These are phyloP conservation scores for Heterobasidion parviporum DNA, from an alignment of 1,284 basidiomycete species.

Conservation along the genomic window DNA sequence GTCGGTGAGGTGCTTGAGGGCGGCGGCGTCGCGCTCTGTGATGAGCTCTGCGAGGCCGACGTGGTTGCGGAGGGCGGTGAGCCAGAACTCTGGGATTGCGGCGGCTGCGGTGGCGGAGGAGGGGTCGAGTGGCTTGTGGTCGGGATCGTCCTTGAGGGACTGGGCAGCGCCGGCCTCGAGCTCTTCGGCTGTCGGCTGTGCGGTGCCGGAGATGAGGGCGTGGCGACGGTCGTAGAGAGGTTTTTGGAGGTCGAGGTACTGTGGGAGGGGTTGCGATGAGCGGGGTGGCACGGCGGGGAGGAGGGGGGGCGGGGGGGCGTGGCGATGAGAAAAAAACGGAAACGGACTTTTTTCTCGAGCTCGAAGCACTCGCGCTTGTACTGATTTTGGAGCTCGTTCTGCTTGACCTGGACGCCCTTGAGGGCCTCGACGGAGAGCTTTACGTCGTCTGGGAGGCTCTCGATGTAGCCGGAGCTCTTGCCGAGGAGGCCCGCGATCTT, in stretches of 20 bases:
- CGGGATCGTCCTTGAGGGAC: constrained; percentile 61
- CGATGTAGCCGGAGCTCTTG: constrained; percentile 80
- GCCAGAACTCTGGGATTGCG: constrained; percentile 96
- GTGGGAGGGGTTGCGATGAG: constrained; percentile 4
- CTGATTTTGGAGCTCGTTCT: constrained; percentile 88
- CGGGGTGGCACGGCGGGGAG: not conserved
- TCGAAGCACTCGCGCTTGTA: constrained; percentile 97
- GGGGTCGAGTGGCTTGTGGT: constrained; percentile 48
- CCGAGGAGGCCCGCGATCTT: constrained; percentile 67
- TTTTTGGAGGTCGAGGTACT: constrained; percentile 82
- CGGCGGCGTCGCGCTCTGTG: constrained; percentile 86
- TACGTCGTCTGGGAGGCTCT: constrained; percentile 77
- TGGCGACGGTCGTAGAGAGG: constrained; percentile 87
- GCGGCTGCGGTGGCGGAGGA: constrained; percentile 26
- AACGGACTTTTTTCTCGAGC: constrained; percentile 87
- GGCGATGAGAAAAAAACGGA: not conserved
- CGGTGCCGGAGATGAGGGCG: constrained; percentile 76
- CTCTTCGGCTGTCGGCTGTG: constrained; percentile 75
- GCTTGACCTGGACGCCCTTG: constrained; percentile 92
- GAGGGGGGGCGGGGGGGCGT: not conserved
- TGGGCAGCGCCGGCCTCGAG: constrained; percentile 72
- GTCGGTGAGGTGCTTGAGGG: constrained; percentile 61
- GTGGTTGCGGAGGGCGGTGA: constrained; percentile 93
- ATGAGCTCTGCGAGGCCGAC: constrained; percentile 82
- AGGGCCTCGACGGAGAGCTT: constrained; percentile 86